Base-by-base conservation (phyloP, 306 rosid genomes). In the Quercus berberidifolia region DNA sequence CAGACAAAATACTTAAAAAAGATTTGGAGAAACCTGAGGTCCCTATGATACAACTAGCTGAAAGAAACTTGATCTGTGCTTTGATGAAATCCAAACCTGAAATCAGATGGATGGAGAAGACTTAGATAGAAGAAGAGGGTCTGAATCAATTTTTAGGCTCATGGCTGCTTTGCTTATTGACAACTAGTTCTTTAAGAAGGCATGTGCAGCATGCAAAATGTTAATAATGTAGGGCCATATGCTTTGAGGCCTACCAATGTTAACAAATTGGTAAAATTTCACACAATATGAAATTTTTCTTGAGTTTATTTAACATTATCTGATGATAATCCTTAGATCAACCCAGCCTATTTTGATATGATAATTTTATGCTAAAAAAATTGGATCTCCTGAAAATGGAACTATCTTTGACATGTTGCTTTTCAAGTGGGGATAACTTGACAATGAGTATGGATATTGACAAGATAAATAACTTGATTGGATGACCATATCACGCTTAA, bases 191-290 rank as follows among this genome's bases (percentile, higher is more conserved):
- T 85, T 83, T 86, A 87, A 78, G 90, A 83, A 86, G 92, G 79
- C 82, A 73, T 79, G 77, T 69, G 74, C 65, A 88, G 87, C 73
- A 81, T 69, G 86, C 71, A 77, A 75, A 56, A 63, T 58, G 89
- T 73, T 89, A 83, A 90, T 30, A 72, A 56, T 17, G 95, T 89
- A 81, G 97, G 97, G 8, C 85, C 95, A 71, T 74, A 49, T 65
- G 85, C 55, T 80, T 70, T 77, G 62, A 76, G 79, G 76, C 81
- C 82, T 64, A 87, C 74, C 86, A 38, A 38, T 38, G 46, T 81
- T 78, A 74, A 79, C 87, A 80, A 63, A 57, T 81, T 83, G 75
- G 74, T 63, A 69, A 63, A 64, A 10, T 68, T 83, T 78, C 69
- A 70, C 57, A 77, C 41, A 49, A 33, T 8, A 20, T 57, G 43